Base-by-base conservation (phyloP, 805 yeast species). In the Wickerhamomyces chaumierensis region DNA sequence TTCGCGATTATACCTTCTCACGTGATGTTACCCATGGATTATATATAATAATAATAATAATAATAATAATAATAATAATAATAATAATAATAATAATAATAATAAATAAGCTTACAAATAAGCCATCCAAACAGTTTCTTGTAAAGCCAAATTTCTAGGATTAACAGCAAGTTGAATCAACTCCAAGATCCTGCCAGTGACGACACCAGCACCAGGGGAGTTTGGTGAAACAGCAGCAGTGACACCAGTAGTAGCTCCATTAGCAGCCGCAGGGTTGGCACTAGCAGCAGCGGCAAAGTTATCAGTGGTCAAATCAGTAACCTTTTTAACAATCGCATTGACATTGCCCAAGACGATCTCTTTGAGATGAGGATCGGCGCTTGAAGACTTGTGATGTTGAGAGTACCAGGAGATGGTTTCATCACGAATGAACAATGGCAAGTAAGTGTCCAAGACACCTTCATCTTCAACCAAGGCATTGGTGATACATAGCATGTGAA, bases 41-140 rank as follows among this genome's bases (percentile, higher is more conserved):
- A n/a, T n/a, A n/a, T n/a, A n/a, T n/a, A n/a, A n/a, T n/a, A n/a
- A n/a, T n/a, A n/a, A n/a, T n/a, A n/a, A n/a, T n/a, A n/a, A n/a
- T n/a, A n/a, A n/a, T n/a, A n/a, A n/a, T n/a, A n/a, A n/a, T n/a
- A n/a, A n/a, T n/a, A n/a, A n/a, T n/a, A n/a, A n/a, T n/a, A n/a
- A n/a, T n/a, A n/a, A n/a, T n/a, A n/a, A n/a, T n/a, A n/a, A n/a
- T n/a, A n/a, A n/a, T n/a, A n/a, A n/a, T n/a, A n/a, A n/a, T n/a
- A n/a, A n/a, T n/a, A n/a, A n/a, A n/a, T n/a, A n/a, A n/a, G n/a
- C n/a, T 52, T 50, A 53, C 37, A 87, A 75, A 63, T 86, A 92
- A 1, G 98, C 92, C 95, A 92, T 85, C 87, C 95, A 92, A 46
- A 84, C 69, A 14, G 87, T 78, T 51, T 92, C 98, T 5, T 94